Conservation (phyloP, 352 stramenopile species). For the Phytophthora kernoviae region DNA sequence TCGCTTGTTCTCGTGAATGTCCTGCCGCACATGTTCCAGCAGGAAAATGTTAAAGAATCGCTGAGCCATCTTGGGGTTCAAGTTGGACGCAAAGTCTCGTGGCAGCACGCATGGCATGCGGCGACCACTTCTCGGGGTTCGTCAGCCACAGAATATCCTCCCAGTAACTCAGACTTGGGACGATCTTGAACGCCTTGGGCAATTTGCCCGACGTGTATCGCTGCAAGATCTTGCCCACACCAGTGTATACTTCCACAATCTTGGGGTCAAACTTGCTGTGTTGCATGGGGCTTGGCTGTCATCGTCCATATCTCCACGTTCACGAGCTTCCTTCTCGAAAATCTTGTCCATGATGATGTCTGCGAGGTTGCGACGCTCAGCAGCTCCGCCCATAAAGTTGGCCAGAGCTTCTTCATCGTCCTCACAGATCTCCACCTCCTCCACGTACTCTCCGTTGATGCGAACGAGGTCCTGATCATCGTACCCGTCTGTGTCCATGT, state of each 20-base stretch:
- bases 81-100: conserved; percentile 99
- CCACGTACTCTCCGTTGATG: conserved; percentile 92
- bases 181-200: conserved; percentile 99
- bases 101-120: conserved; percentile 97
- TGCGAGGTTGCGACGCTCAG: conserved; percentile 93
- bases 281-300: conserved; percentile 51
- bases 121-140: conserved; percentile 97
- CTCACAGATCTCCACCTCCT: conserved; percentile 89
- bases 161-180: conserved; percentile 99
- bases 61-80: conserved; percentile 99
- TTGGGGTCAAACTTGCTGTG: conserved; percentile 89
- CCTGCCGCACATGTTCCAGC: conserved; percentile 95
- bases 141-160: conserved; percentile 98
- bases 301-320: conserved; percentile 81
- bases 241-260: conserved; percentile 98
- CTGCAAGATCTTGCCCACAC: conserved; percentile 97
- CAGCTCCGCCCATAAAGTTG: conserved; percentile 85
- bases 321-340: conserved; percentile 93
- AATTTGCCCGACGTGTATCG: conserved; percentile 98
- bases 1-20: conserved; percentile 97
- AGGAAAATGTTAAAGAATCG: conserved; percentile 99
- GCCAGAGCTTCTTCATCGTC: conserved; percentile 87
- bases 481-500: conserved; percentile 87
- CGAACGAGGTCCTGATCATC: conserved; percentile 89
- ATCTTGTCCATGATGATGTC: conserved; percentile 99